A percentile compares a stretch with the other conserved stretches of the same genome.
phyloP scores from a whole-genome alignment of 2,329 filamentous ascomycete genomes.

The Emmonsia crescens region DNA sequence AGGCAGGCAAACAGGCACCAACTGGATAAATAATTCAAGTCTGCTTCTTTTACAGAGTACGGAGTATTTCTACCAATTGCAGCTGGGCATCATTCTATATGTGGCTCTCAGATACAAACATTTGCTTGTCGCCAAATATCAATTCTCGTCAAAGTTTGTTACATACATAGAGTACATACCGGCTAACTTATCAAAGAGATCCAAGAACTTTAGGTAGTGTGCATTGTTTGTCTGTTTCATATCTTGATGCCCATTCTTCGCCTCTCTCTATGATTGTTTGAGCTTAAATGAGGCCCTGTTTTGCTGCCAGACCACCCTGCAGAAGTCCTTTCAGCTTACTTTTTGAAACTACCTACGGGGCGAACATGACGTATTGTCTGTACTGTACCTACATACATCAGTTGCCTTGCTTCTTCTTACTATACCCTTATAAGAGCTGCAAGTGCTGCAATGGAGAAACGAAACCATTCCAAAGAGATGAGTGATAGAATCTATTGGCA shows the following conservation, averaged over 20 bases:
- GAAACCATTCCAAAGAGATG: neutral
- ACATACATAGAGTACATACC: too few relatives aligned
- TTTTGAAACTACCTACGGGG: too few relatives aligned
- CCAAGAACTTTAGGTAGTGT: too few relatives aligned
- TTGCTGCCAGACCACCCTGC: neutral
- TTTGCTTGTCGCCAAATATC: too few relatives aligned
- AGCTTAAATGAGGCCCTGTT: neutral
- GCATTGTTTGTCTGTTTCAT: neutral
- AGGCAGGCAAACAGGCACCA: neutral
- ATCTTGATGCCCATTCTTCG: neutral
- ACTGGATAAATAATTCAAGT: neutral
- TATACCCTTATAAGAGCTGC: neutral
- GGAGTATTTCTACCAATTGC: neutral
- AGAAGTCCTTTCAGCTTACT: neutral
- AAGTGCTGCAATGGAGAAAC: neutral
- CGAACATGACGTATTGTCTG: neutral
- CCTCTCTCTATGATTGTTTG: neutral
- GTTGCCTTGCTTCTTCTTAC: too few relatives aligned
- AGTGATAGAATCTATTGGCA: neutral
- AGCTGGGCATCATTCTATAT: neutral
- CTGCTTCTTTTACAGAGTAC: too few relatives aligned
- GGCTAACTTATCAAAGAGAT: too few relatives aligned
- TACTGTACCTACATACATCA: too few relatives aligned
- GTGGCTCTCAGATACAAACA: too few relatives aligned
- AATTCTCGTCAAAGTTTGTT: neutral